Conservation (phyloP, 2,329 filamentous ascomycete genomes). For the Arthroderma sp. region DNA sequence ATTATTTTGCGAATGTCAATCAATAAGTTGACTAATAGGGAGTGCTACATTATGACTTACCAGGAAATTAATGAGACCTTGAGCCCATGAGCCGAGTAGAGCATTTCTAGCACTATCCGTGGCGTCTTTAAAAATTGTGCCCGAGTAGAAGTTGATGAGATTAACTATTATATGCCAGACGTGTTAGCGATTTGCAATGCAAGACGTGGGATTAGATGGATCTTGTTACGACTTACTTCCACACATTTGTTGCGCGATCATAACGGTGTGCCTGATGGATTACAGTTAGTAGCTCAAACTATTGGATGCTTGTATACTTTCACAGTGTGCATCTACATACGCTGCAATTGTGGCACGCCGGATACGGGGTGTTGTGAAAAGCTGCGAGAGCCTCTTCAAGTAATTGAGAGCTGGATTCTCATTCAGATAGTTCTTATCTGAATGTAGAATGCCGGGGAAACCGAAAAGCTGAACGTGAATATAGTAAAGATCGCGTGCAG, state of each 20-base stretch:
- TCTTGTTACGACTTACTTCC: constrained; percentile 23
- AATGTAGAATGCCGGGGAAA: too few species aligned
- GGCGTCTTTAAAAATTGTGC: constrained; percentile 42
- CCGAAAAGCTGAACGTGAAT: constrained; percentile 39
- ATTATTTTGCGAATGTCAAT: too few species aligned
- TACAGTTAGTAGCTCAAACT: too few species aligned
- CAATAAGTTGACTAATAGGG: too few species aligned
- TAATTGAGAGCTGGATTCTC: constrained; percentile 37
- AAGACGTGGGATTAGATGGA: constrained; percentile 11
- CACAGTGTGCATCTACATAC: constrained; percentile 23
- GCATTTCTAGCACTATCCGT: constrained; percentile 44
- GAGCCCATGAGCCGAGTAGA: constrained; percentile 50
- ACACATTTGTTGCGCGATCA: constrained; percentile 65
- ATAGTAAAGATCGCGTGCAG: constrained; percentile 50
- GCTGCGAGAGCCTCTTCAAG: constrained; percentile 43
- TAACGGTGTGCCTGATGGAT: constrained; percentile 41
- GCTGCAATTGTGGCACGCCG: constrained; percentile 58
- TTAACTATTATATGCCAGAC: constrained; percentile 34
- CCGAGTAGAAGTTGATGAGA: constrained; percentile 65
- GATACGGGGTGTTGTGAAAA: constrained; percentile 38
- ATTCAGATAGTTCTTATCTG: too few species aligned
- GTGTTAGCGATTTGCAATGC: constrained; percentile 12
- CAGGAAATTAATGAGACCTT: constrained; percentile 51
- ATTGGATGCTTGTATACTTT: too few species aligned
- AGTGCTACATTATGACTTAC: too few species aligned